Base-by-base conservation (phyloP, 2,329 filamentous ascomycete genomes). In the Periconia sp. region DNA sequence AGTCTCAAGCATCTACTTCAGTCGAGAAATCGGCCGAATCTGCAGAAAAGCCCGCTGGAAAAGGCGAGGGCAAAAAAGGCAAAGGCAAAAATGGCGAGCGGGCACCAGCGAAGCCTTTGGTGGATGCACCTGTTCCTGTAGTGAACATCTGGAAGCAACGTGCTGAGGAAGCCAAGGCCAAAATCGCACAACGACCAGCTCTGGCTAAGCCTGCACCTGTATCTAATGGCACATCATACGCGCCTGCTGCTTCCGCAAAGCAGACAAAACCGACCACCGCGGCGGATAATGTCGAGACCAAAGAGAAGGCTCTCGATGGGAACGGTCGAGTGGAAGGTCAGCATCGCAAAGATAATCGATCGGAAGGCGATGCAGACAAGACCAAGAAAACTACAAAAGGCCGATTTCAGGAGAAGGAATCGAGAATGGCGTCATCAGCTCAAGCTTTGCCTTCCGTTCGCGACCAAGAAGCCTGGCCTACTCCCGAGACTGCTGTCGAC, bases 91-190 rank as follows among this genome's bases (percentile, higher is more conserved):
- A 63, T 27, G 84, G 11, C 15, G 81, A 83, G 55, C 58, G 55
- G 51, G 57, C 60, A 77, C 84, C 56, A 8, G 78, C 79, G 14
- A 77, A 83, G 63, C 85, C 87, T 64, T 77, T 96, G 41, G 87
- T 88, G 45, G 91, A 94, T 56, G 93, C 93, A 17, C 89, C 91
- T 30, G 81, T 90, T 42, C 94, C 94, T 0, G 74, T 85, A 1
- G 89, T 97, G 53, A 99, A 99, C 72, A 79, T 92, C 57, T 99
- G 94, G 93, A 83, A 87, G 58, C 85, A 92, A 74, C 85, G 92
- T 52, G 87, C 83, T 63, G 87, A 91, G 65, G 86, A 85, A 45
- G 76, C 81, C 43, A 78, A 81, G 57, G 78, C 83, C 40, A 87
- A 85, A 70, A 70, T 72, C 20, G 82, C 62, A 33, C 57, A 59